Conservation (phyloP, 1,284 basidiomycete genomes). For the Thelephora terrestris region DNA sequence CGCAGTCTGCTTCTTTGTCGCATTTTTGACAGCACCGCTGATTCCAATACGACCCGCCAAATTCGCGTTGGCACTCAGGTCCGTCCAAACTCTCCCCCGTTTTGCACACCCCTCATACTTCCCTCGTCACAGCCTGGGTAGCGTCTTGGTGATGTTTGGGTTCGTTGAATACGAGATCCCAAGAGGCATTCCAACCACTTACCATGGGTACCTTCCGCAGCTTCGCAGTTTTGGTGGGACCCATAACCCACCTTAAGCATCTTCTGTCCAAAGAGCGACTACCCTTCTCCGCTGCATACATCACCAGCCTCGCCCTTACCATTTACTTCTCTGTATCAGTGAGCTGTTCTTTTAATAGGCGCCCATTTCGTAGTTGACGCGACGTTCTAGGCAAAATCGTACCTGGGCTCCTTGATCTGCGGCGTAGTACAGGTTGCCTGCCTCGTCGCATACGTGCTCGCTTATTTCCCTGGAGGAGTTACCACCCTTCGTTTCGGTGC, state of each 20-base stretch:
- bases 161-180: slow-evolving; percentile 27
- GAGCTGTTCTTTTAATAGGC: slow-evolving; percentile 19
- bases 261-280: slow-evolving; percentile 77
- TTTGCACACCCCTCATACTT: background rate
- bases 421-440: slow-evolving; percentile 76
- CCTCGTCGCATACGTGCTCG: slow-evolving; percentile 77
- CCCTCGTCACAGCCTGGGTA: slow-evolving; percentile 51
- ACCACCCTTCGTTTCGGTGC: slow-evolving; percentile 78
- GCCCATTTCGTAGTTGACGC: slow-evolving; percentile 1
- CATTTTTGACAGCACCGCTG: slow-evolving; percentile 85
- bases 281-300: slow-evolving; percentile 81
- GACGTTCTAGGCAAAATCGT: slow-evolving; percentile 56
- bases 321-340: slow-evolving; percentile 86
- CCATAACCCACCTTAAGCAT: slow-evolving; percentile 84
- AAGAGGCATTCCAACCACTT: slow-evolving; percentile 3
- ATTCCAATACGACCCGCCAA: slow-evolving; percentile 79
- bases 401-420: slow-evolving; percentile 73
- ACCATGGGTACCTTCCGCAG: slow-evolving; percentile 26
- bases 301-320: slow-evolving; percentile 72
- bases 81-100: slow-evolving; percentile 9
- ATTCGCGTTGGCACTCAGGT: slow-evolving; percentile 86
- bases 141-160: slow-evolving; percentile 83
- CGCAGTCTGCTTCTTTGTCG: slow-evolving; percentile 89
- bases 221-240: slow-evolving; percentile 79
- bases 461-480: slow-evolving; percentile 84